Base-by-base conservation (phyloP, 75 land plant genomes). In the Pseudotsuga menziesii region DNA sequence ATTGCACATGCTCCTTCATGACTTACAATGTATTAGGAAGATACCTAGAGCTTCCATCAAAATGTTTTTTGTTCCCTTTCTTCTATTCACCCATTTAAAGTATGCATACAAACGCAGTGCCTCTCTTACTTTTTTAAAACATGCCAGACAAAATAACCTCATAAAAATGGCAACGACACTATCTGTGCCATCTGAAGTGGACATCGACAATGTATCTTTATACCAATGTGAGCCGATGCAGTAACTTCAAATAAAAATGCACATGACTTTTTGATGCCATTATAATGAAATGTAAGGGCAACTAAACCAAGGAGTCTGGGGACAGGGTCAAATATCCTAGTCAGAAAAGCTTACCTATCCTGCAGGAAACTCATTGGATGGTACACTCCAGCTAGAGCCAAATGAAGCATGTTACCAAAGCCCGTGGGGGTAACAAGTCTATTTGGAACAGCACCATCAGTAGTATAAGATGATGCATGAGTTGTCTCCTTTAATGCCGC, bases 311-410 rank as follows among this genome's bases (percentile, higher is more conserved):
- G 6, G 48, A 8, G 5, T 1, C 20, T 8, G 6, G 14, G 72
- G 39, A 3, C 16, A 64, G 70, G 70, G 19, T 32, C 17, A 17
- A 26, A 19, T 44, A 73, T 20, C n/a, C 57, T 64, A 4, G 19
- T 15, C 3, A 64, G 29, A 15, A 39, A 23, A 27, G 27, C 48
- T 60, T 77, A 94, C 99, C 99, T 97, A 78, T 97, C 99, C 83
- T 97, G 99, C 75, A 93, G 90, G 36, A 80, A 78, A 77, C 95
- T 94, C 98, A 97, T 94, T 63, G 85, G 95, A 78, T 97, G 92
- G 69, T 94, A 92, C 85, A 92, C 89, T 54, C 99, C 99, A 61
- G 88, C 95, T 64, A 97, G 79, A 57, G 99, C 95, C 82, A 97
- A 88, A 79, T 97, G 99, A 73, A 97, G 84, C 83, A 95, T 90